These are phyloP conservation scores for Aspergillus pseudoterreus DNA, from an alignment of 2,329 filamentous ascomycete species.

Conservation along the genomic window DNA sequence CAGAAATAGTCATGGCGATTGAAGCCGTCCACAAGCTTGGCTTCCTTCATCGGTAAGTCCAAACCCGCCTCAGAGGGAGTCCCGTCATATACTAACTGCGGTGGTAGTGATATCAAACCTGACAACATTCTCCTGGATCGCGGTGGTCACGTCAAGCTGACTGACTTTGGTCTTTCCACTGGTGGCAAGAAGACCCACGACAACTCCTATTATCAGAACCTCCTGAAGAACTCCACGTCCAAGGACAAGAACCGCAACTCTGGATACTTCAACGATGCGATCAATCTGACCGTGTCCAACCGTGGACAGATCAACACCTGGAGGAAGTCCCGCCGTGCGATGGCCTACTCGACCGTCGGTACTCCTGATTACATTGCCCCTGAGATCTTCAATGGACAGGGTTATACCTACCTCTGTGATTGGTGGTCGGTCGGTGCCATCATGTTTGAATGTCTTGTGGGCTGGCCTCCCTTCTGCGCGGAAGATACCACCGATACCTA, in stretches of 20 bases:
- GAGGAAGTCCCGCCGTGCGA: slow-evolving; percentile 89
- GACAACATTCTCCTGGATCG: slow-evolving; percentile 97
- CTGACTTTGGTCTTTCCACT: slow-evolving; percentile 95
- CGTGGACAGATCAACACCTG: slow-evolving; percentile 98
- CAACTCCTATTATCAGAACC: slow-evolving; percentile 96
- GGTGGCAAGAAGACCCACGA: slow-evolving; percentile 98
- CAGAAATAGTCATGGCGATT: slow-evolving; percentile 95
- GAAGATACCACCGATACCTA: slow-evolving; percentile 98
- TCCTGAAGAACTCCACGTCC: slow-evolving; percentile 73
- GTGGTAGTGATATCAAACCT: slow-evolving; percentile 86
- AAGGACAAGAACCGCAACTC: slow-evolving; percentile 81
- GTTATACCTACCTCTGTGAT: slow-evolving; percentile 95
- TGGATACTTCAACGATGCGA: slow-evolving; percentile 87
- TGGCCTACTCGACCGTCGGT: slow-evolving; percentile 97
- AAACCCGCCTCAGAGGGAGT: background rate
- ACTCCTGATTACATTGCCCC: slow-evolving; percentile 98
- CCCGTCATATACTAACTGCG: slow-evolving; percentile 16
- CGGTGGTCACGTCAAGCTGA: slow-evolving; percentile 95
- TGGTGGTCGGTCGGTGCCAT: slow-evolving; percentile 99
- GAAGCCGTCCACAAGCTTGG: slow-evolving; percentile 97
- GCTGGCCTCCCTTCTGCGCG: slow-evolving; percentile 98
- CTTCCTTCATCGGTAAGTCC: slow-evolving; percentile 88
- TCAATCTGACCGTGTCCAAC: slow-evolving; percentile 96
- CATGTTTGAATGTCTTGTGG: slow-evolving; percentile 98
- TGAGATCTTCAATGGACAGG: slow-evolving; percentile 94